Base-by-base conservation (phyloP, 2,329 filamentous ascomycete species). In the Aspergillus brasiliensis region DNA sequence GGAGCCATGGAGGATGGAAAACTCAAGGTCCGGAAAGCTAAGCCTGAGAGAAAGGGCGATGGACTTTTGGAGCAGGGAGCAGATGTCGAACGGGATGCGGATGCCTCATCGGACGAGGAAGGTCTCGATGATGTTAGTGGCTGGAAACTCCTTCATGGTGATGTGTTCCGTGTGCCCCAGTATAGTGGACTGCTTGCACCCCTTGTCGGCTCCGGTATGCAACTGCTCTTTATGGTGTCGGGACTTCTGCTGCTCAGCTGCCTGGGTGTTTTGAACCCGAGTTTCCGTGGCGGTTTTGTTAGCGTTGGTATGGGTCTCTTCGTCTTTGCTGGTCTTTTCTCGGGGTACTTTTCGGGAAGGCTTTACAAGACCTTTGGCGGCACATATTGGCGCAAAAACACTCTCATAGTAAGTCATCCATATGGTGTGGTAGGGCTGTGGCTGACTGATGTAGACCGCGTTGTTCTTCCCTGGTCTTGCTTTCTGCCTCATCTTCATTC, bases 101-200 rank as follows among this genome's bases (percentile, higher is more conserved):
- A 87, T 44, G 57, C 83, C 8, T 83, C 82, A 5, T 88, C 85
- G 4, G 90, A 92, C 51, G 90, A 91, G 1, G 90, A 92, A 66
- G 78, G 84, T 0, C 74, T 91, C 6, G 92, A 96, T 69, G 92
- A 96, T 67, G 84, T 90, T 27, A 91, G 90, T 2, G 91, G 92
- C 53, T 96, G 92, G 92, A 96, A 96, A 74, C 81, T 95, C 15
- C 82, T 96, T 2, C 91, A 96, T 69, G 91, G 86, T n/a, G 92
- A 96, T 74, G 91, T 96, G 3, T 96, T 96, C 79, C 85, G 92
- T 49, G 81, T 88, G 25, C 92, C 92, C 0, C 75, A 81, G 2
- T 85, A 86, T 64, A 91, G 90, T 27, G 85, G 87, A 54, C 80
- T 96, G 2, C 82, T 96, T 40, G 91, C 92, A 0, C 91, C 92